These are phyloP conservation scores for Phytophthora sansomeana DNA, from an alignment of 352 stramenopile species.

Conservation along the genomic window DNA sequence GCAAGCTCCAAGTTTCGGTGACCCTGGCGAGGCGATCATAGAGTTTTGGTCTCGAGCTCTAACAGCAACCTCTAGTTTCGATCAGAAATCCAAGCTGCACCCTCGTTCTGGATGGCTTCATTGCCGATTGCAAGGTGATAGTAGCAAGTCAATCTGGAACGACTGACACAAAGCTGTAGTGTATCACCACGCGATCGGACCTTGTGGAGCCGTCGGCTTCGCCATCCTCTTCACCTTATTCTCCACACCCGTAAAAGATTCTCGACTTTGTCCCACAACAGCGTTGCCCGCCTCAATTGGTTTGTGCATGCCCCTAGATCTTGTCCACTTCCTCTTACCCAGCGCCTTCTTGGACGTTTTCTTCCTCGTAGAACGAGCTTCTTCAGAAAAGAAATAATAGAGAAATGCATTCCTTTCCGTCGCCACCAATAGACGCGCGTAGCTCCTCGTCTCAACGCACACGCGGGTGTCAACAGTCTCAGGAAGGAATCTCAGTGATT, in stretches of 20 bases:
- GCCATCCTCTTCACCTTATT: conserved; percentile 23
- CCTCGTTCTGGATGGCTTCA: conserved; percentile 18
- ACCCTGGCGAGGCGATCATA: conserved; percentile 76
- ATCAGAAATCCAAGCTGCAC: conserved; percentile 28
- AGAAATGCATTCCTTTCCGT: conserved; percentile 75
- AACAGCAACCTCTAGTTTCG: conserved; percentile 62
- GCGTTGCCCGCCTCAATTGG: conserved; percentile 49
- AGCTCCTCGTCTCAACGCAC: conserved; percentile 78
- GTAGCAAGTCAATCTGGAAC: conserved; percentile 75
- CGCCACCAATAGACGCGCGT: conserved; percentile 75
- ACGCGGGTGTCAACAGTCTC: conserved; percentile 86
- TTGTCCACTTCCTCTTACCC: conserved; percentile 54
- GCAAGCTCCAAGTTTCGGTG: conserved; percentile 69
- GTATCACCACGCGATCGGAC: conserved; percentile 84
- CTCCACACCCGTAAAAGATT: conserved; percentile 51
- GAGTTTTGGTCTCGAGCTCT: conserved; percentile 74
- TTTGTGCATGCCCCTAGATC: conserved; percentile 50
- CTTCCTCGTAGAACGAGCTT: conserved; percentile 75
- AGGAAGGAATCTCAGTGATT: conserved; percentile 74
- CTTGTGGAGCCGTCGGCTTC: conserved; percentile 38
- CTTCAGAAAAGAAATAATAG: conserved; percentile 84
- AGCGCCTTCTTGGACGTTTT: conserved; percentile 84
- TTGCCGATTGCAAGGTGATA: conserved; percentile 46
- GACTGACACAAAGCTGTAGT: conserved; percentile 79
- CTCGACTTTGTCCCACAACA: conserved; percentile 29